These are phyloP conservation scores for Termitomyces sp. DNA, from an alignment of 768 basidiomycete species.

Conservation along the genomic window DNA sequence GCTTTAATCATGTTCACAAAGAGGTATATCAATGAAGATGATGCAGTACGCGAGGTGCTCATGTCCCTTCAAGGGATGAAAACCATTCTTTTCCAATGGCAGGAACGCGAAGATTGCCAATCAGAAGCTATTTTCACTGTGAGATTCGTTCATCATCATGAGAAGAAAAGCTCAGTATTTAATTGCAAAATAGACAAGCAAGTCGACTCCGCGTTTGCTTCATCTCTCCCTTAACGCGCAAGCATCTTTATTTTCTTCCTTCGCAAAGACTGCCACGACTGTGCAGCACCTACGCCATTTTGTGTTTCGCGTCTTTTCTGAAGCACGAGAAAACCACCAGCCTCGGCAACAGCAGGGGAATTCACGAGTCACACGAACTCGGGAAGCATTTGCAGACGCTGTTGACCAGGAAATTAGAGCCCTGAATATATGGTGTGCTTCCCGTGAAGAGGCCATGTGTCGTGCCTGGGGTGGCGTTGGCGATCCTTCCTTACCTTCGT, in stretches of 20 bases:
- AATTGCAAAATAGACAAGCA: conserved; percentile 32
- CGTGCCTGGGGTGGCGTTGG: conserved; percentile 42
- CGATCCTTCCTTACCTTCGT: background rate
- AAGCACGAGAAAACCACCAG: background rate
- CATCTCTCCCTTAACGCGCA: conserved; percentile 68
- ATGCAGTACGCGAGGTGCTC: conserved; percentile 72
- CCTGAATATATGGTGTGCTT: conserved; percentile 69
- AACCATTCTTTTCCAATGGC: conserved; percentile 48
- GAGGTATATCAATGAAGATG: conserved; percentile 69
- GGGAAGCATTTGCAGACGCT: conserved; percentile 83
- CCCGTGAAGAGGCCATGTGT: conserved; percentile 60
- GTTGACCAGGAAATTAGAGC: conserved; percentile 50
- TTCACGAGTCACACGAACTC: conserved; percentile 41
- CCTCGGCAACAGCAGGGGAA: conserved; percentile 2
- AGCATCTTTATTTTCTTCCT: conserved; percentile 52
- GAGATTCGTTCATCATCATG: conserved; percentile 1
- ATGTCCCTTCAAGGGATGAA: conserved; percentile 70
- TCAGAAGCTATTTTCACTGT: conserved; percentile 21
- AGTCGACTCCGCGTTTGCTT: conserved; percentile 50
- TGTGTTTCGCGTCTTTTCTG: conserved; percentile 1
- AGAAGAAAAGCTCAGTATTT: background rate
- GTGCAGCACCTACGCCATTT: conserved; percentile 9
- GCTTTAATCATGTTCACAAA: conserved; percentile 18
- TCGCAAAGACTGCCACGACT: conserved; percentile 55
- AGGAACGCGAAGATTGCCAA: conserved; percentile 14